Percentiles rank a stretch among this genome's conserved stretches.
Conservation (phyloP, 2,329 filamentous ascomycete species). For the Aspergillus awamori region DNA sequence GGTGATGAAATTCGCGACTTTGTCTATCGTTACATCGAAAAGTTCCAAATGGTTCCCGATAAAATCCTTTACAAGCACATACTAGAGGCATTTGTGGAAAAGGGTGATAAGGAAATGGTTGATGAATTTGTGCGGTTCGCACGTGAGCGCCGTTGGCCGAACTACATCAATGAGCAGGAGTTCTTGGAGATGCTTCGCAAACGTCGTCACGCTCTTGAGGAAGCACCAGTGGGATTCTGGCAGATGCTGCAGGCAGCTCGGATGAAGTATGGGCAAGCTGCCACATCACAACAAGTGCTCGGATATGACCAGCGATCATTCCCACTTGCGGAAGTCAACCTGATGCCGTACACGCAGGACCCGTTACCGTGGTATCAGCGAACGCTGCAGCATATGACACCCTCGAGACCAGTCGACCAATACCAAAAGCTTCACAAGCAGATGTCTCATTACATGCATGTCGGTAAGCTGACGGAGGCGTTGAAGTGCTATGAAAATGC, state of each 20-base stretch:
- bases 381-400: conserved; percentile 31
- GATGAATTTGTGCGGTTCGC: conserved; percentile 36
- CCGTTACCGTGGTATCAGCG: conserved; percentile 35
- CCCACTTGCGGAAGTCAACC: conserved; percentile 29
- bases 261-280: conserved; percentile 33
- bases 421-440: conserved; percentile 40
- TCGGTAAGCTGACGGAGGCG: conserved; percentile 37
- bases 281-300: conserved; percentile 39
- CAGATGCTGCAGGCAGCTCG: conserved; percentile 45
- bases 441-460: conserved; percentile 43
- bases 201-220: conserved; percentile 39
- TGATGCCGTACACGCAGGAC: conserved; percentile 26
- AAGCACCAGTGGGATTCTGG: conserved; percentile 43
- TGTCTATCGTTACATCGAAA: conserved; percentile 37
- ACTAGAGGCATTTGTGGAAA: conserved; percentile 44
- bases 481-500: conserved; percentile 36
- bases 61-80: conserved; percentile 45
- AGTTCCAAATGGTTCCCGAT: conserved; percentile 42
- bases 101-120: conserved; percentile 38
- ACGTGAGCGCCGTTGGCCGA: conserved; percentile 36
- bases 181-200: conserved; percentile 38
- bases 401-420: conserved; percentile 34
- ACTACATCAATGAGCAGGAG: conserved; percentile 32
- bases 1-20: conserved; percentile 40
- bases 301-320: conserved; percentile 39